Conservation (phyloP, 1,284 basidiomycete genomes). For the Inonotus hispidus region DNA sequence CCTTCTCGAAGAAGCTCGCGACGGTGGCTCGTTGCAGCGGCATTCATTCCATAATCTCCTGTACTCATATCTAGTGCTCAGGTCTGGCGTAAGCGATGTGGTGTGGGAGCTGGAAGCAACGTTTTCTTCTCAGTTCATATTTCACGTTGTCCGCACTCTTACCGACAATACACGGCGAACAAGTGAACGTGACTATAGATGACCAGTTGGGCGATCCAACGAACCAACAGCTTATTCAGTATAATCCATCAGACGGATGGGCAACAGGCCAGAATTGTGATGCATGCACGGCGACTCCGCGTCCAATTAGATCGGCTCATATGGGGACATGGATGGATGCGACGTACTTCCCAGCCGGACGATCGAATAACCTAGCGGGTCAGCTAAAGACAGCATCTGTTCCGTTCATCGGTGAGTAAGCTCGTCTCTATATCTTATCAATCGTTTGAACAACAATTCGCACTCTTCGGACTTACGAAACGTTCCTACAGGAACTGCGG, state of each 20-base stretch:
- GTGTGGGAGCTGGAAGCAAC: background rate
- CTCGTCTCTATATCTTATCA: background rate
- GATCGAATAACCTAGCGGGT: background rate
- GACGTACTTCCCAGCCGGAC: background rate
- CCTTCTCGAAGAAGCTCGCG: no score
- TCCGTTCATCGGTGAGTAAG: conserved; percentile 7
- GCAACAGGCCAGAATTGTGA: conserved; percentile 5
- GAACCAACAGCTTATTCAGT: conserved; percentile 1
- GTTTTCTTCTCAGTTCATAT: background rate
- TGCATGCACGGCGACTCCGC: background rate
- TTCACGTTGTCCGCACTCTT: background rate
- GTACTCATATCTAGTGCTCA: no score
- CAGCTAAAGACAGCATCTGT: conserved; percentile 6
- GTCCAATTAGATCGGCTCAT: background rate
- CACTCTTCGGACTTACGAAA: background rate
- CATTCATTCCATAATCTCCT: no score
- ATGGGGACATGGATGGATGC: conserved; percentile 11
- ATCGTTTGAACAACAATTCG: background rate
- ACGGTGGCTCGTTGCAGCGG: no score
- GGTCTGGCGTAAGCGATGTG: background rate
- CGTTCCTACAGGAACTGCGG: conserved; percentile 2
- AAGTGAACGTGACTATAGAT: conserved; percentile 14
- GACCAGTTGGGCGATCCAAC: conserved; percentile 11
- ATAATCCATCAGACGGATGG: conserved; percentile 10
- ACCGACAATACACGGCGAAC: background rate